Evolutionary conservation across 2,329 filamentous ascomycete genomes (phyloP).

Genomic region (Trichoderma semiorbis): DNA sequence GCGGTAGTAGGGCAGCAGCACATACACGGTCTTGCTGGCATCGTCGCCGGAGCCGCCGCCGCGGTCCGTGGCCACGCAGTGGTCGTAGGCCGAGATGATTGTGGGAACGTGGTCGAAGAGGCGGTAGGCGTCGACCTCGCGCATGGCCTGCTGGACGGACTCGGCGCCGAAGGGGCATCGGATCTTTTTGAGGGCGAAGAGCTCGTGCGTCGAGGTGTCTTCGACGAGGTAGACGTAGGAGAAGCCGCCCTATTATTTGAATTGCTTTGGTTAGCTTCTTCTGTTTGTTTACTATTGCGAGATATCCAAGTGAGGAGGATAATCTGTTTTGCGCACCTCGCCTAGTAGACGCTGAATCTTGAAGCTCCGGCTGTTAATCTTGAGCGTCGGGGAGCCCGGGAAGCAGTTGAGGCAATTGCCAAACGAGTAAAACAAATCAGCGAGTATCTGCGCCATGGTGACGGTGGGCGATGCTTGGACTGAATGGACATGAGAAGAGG

Average conservation of each 20-base stretch:
- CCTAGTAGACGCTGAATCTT: constrained; percentile 92
- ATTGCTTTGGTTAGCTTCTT: background rate
- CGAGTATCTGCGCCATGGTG: constrained; percentile 75
- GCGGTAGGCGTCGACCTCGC: constrained; percentile 94
- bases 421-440: constrained; percentile 86
- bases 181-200: constrained; percentile 98
- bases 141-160: constrained; percentile 89
- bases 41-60: constrained; percentile 58
- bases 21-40: constrained; percentile 87
- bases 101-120: constrained; percentile 79
- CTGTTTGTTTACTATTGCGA: background rate
- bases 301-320: background rate
- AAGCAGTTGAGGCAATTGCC: constrained; percentile 97
- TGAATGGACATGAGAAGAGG: background rate
- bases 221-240: constrained; percentile 99
- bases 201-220: constrained; percentile 75
- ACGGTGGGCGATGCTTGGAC: background rate
- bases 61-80: constrained; percentile 74
- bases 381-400: constrained; percentile 86
- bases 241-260: constrained; percentile 75
- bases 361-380: constrained; percentile 92
- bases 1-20: constrained; percentile 91
- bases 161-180: constrained; percentile 96
- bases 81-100: constrained; percentile 83
- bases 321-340: constrained; percentile 57